phyloP scores from a whole-genome alignment of 208 protist genomes.

The Porcisia deanei region DNA sequence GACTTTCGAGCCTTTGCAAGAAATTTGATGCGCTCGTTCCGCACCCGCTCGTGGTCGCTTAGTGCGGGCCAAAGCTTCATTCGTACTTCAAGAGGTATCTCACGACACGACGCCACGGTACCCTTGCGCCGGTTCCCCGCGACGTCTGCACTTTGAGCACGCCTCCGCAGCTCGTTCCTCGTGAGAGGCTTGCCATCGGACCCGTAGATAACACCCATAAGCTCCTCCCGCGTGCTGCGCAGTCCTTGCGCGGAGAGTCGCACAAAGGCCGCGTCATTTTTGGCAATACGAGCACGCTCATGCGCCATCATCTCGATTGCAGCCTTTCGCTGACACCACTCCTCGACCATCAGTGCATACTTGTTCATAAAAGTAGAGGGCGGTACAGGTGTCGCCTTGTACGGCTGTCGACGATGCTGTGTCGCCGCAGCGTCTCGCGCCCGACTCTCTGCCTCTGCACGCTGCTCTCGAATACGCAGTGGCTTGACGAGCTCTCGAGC shows the following conservation, averaged over 20 bases:
- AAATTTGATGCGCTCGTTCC: conserved; percentile 70
- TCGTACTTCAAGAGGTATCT: conserved; percentile 76
- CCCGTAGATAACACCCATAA: conserved; percentile 49
- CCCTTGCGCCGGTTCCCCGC: neutral
- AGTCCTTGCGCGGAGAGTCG: conserved; percentile 53
- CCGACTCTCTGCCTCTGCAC: conserved; percentile 39
- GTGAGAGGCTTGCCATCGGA: conserved; percentile 28
- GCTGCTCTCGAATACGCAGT: conserved; percentile 44
- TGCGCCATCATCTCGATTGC: conserved; percentile 60
- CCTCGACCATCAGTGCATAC: conserved; percentile 90
- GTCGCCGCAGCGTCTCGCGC: conserved; percentile 39
- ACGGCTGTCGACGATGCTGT: conserved; percentile 30
- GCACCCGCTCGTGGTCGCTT: conserved; percentile 81
- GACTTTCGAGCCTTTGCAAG: conserved; percentile 44
- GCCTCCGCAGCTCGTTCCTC: conserved; percentile 23
- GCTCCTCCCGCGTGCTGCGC: conserved; percentile 47
- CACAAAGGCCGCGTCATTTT: conserved; percentile 57
- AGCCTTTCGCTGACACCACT: conserved; percentile 85
- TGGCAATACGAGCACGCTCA: conserved; percentile 55
- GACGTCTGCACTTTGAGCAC: conserved; percentile 40
- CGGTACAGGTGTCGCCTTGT: conserved; percentile 71
- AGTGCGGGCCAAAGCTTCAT: conserved; percentile 83
- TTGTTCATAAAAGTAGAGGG: conserved; percentile 89
- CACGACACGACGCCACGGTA: conserved; percentile 13
- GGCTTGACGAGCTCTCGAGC: conserved; percentile 49